Percentiles rank a stretch among this genome's conserved stretches.
Evolutionary conservation across 2,329 filamentous ascomycete genomes (phyloP).

Genomic region (Conoideocrella luteorostrata): DNA sequence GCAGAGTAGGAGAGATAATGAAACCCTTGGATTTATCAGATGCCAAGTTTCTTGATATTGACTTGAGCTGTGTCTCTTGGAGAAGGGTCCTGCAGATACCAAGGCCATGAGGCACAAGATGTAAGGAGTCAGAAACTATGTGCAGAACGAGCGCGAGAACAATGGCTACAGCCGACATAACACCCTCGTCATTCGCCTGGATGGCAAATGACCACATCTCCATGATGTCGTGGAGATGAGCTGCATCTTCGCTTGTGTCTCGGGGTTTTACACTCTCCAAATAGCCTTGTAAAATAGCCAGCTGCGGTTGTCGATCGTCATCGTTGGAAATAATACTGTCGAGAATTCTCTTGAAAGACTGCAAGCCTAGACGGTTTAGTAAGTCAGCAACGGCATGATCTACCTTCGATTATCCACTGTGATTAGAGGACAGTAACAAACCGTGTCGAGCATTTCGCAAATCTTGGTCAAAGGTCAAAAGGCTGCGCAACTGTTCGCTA

Average conservation of each 20-base stretch:
- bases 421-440: slow-evolving; percentile 22
- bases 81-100: slow-evolving; percentile 76
- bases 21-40: slow-evolving; percentile 79
- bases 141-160: slow-evolving; percentile 77
- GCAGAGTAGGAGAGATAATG: slow-evolving; percentile 80
- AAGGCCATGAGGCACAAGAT: slow-evolving; percentile 68
- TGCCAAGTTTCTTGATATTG: slow-evolving; percentile 72
- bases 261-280: slow-evolving; percentile 50
- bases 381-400: too few species aligned
- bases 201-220: slow-evolving; percentile 83
- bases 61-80: slow-evolving; percentile 71
- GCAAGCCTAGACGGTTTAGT: slow-evolving; percentile 58
- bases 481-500: slow-evolving; percentile 59
- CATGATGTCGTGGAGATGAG: slow-evolving; percentile 72
- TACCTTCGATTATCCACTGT: too few species aligned
- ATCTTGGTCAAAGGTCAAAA: slow-evolving; percentile 68
- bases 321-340: slow-evolving; percentile 54
- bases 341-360: slow-evolving; percentile 65
- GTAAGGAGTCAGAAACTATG: slow-evolving; percentile 65
- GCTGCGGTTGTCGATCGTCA: slow-evolving; percentile 33
- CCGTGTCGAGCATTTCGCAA: slow-evolving; percentile 60
- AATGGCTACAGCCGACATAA: slow-evolving; percentile 75
- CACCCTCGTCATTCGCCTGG: slow-evolving; percentile 70
- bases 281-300: slow-evolving; percentile 61
- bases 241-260: slow-evolving; percentile 38